phyloP scores from a whole-genome alignment of 2,329 filamentous ascomycete genomes.

The Fusarium goolgardi region DNA sequence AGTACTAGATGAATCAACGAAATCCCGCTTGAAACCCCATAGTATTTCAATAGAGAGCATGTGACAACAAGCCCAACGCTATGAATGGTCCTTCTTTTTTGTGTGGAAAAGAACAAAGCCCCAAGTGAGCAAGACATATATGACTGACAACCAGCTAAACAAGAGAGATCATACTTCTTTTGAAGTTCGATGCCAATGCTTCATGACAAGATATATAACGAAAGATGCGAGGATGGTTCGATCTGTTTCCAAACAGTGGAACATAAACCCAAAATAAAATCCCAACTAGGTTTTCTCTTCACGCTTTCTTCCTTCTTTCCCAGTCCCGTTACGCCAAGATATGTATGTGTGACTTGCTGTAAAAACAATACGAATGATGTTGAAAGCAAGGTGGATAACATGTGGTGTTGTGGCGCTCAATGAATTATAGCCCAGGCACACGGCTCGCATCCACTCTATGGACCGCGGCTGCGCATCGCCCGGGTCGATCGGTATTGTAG shows the following conservation, averaged over 20 bases:
- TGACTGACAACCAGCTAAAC: slow-evolving; percentile 6
- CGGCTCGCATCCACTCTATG: slow-evolving; percentile 43
- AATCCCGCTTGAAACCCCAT: slow-evolving; percentile 17
- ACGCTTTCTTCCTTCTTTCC: slow-evolving; percentile 25
- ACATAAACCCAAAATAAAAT: slow-evolving; percentile 10
- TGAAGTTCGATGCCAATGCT: slow-evolving; percentile 34
- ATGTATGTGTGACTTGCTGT: slow-evolving; percentile 18
- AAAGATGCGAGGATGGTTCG: slow-evolving; percentile 12
- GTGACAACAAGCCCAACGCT: slow-evolving; percentile 42
- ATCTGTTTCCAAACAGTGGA: not conserved
- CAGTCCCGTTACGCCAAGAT: slow-evolving; percentile 38
- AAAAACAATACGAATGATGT: slow-evolving; percentile 26
- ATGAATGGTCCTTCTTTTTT: slow-evolving; percentile 44
- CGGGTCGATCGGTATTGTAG: slow-evolving; percentile 59
- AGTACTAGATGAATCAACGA: slow-evolving; percentile 23
- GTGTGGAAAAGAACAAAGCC: slow-evolving; percentile 20
- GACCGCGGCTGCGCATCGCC: slow-evolving; percentile 51
- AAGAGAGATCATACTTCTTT: slow-evolving; percentile 29
- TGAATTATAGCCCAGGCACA: slow-evolving; percentile 39
- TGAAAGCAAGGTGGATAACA: slow-evolving; percentile 7
- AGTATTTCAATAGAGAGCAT: slow-evolving; percentile 25
- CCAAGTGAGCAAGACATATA: slow-evolving; percentile 16
- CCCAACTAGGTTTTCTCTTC: not conserved
- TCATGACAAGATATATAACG: slow-evolving; percentile 36
- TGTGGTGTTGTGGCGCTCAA: slow-evolving; percentile 20